These are phyloP conservation scores for Clonostachys chloroleuca DNA, from an alignment of 2,329 filamentous ascomycete species.

Conservation along the genomic window DNA sequence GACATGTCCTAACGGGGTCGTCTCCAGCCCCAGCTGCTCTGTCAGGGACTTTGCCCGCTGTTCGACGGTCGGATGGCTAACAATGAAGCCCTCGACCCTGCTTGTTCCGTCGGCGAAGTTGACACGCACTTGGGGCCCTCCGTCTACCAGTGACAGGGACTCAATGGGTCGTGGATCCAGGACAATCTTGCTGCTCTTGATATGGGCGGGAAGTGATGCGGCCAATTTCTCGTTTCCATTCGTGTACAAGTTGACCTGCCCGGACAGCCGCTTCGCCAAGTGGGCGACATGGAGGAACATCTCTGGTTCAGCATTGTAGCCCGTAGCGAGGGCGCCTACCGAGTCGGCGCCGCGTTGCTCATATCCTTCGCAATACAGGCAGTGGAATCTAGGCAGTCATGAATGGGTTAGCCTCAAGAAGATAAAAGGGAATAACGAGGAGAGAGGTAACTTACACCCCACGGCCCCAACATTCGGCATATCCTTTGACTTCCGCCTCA, in stretches of 20 bases:
- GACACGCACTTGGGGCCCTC: conserved; percentile 20
- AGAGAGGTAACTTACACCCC: conserved; percentile 35
- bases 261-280: conserved; percentile 36
- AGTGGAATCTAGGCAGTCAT: conserved; percentile 41
- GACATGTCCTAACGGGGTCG: conserved; percentile 35
- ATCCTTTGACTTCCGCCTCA: conserved; percentile 44
- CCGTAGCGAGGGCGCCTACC: conserved; percentile 40
- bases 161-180: conserved; percentile 27
- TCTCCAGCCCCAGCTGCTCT: conserved; percentile 36
- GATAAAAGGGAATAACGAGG: neutral
- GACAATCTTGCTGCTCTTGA: conserved; percentile 24
- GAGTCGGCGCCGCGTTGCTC: conserved; percentile 45
- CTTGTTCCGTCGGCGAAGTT: conserved; percentile 30
- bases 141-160: conserved; percentile 16
- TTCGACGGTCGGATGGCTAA: conserved; percentile 26
- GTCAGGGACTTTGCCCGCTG: conserved; percentile 31
- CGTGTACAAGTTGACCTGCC: conserved; percentile 45
- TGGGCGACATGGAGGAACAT: conserved; percentile 31
- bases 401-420: neutral
- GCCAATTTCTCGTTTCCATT: conserved; percentile 31
- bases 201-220: conserved; percentile 12
- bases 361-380: conserved; percentile 56
- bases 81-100: conserved; percentile 31
- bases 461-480: conserved; percentile 47
- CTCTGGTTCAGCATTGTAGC: conserved; percentile 17